phyloP scores from a whole-genome alignment of 75 land plant genomes.

The Chamaecyparis obtusa region DNA sequence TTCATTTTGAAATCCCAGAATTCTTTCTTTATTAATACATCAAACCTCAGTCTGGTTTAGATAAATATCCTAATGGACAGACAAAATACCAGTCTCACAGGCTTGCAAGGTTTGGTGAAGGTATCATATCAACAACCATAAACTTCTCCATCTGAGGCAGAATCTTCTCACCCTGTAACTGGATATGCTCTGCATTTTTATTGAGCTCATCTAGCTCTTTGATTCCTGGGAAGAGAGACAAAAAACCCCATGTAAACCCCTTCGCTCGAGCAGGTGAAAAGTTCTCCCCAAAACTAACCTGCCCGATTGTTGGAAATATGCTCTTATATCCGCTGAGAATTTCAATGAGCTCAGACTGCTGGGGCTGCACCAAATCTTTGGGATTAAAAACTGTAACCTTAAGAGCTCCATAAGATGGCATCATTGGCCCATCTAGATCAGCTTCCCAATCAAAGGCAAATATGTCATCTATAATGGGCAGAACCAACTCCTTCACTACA shows the following conservation, averaged over 20 bases:
- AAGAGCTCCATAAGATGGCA: conserved; percentile 31
- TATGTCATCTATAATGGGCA: conserved; percentile 61
- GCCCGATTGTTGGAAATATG: conserved; percentile 19
- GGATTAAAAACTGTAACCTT: conserved; percentile 56
- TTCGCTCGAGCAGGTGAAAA: conserved; percentile 77
- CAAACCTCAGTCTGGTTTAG: background rate
- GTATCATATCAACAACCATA: conserved; percentile 46
- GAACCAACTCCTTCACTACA: conserved; percentile 46
- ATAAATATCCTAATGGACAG: background rate
- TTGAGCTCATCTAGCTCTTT: conserved; percentile 49
- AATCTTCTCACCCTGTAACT: conserved; percentile 35
- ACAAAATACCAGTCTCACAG: conserved; percentile 15
- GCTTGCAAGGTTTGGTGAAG: conserved; percentile 19
- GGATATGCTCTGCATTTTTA: conserved; percentile 21
- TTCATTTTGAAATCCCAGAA: background rate
- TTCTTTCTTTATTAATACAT: background rate
- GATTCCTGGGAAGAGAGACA: conserved; percentile 42
- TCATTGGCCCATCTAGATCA: conserved; percentile 12
- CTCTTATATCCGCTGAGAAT: conserved; percentile 24
- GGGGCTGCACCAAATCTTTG: conserved; percentile 32
- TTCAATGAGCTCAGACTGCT: conserved; percentile 20
- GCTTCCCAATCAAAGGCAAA: conserved; percentile 88
- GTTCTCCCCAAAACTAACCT: conserved; percentile 61
- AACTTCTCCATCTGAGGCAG: conserved; percentile 43
- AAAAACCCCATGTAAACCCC: conserved; percentile 50